Evolutionary conservation across 2,329 filamentous ascomycete species (phyloP).

Genomic region (Colletotrichum tofieldiae): DNA sequence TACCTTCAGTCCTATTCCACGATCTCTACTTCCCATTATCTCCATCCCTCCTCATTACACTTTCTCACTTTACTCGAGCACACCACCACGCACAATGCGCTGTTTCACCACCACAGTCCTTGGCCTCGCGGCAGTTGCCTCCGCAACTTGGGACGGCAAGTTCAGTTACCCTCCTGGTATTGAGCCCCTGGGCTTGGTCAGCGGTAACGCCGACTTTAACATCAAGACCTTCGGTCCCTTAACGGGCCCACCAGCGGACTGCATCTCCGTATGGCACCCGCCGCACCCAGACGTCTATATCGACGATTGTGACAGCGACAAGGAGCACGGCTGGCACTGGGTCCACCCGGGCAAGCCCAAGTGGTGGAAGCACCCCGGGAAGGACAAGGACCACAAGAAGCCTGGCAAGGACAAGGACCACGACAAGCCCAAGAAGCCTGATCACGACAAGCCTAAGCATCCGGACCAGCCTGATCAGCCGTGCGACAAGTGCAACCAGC

Average conservation of each 20-base stretch:
- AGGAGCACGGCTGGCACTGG: constrained; percentile 54
- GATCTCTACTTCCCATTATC: constrained; percentile 16
- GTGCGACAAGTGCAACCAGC: constrained; percentile 12
- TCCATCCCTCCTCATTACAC: constrained; percentile 19
- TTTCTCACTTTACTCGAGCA: constrained; percentile 8
- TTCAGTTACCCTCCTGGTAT: constrained; percentile 46
- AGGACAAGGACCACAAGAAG: constrained; percentile 35
- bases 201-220: constrained; percentile 34
- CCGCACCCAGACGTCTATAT: constrained; percentile 54
- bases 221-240: constrained; percentile 45
- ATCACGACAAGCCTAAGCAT: constrained; percentile 7
- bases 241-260: constrained; percentile 47
- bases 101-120: constrained; percentile 40
- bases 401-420: constrained; percentile 29
- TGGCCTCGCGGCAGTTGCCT: constrained; percentile 42
- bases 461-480: constrained; percentile 15
- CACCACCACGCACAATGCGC: constrained; percentile 42
- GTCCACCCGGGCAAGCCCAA: constrained; percentile 51
- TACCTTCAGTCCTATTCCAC: constrained; percentile 38
- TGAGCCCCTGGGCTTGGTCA: constrained; percentile 29
- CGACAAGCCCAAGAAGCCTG: constrained; percentile 21
- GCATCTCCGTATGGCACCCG: constrained; percentile 55
- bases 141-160: constrained; percentile 42
- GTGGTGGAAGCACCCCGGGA: constrained; percentile 22
- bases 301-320: constrained; percentile 54